phyloP scores from a whole-genome alignment of 2,329 filamentous ascomycete species.

The Colletotrichum viniferum region DNA sequence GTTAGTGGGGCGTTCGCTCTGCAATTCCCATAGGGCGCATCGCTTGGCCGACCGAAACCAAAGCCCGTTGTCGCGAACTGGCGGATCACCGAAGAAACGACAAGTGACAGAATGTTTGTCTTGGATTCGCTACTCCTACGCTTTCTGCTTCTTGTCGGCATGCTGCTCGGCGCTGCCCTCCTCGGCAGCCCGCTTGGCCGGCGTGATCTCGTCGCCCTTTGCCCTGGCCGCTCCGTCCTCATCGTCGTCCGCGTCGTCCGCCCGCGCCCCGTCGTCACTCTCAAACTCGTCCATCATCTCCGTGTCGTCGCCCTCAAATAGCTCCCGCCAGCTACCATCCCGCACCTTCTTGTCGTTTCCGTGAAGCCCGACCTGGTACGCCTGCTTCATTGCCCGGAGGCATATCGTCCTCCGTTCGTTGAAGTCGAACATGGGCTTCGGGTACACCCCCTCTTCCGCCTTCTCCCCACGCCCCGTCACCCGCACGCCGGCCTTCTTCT shows the following conservation, averaged over 20 bases:
- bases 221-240: constrained; percentile 12
- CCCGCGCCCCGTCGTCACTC: constrained; percentile 36
- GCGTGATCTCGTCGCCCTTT: constrained; percentile 16
- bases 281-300: constrained; percentile 45
- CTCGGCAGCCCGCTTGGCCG: constrained; percentile 15
- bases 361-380: constrained; percentile 68
- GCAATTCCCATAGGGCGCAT: neutral
- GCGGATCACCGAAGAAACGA: neutral
- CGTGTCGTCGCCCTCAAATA: constrained; percentile 45
- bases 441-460: constrained; percentile 59
- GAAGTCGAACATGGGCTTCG: constrained; percentile 82
- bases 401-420: constrained; percentile 64
- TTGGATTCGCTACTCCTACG: neutral
- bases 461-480: constrained; percentile 58
- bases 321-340: constrained; percentile 60
- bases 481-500: constrained; percentile 70
- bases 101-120: neutral
- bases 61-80: neutral
- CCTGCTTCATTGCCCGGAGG: constrained; percentile 71
- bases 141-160: constrained; percentile 14
- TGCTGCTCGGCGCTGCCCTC: constrained; percentile 22
- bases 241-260: constrained; percentile 27
- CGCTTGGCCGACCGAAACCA: neutral
- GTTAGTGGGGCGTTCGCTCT: neutral
- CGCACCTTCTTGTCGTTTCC: constrained; percentile 66